Evolutionary conservation across 2,329 filamentous ascomycete genomes (phyloP).

Genomic region (Aureobasidium uvarum): DNA sequence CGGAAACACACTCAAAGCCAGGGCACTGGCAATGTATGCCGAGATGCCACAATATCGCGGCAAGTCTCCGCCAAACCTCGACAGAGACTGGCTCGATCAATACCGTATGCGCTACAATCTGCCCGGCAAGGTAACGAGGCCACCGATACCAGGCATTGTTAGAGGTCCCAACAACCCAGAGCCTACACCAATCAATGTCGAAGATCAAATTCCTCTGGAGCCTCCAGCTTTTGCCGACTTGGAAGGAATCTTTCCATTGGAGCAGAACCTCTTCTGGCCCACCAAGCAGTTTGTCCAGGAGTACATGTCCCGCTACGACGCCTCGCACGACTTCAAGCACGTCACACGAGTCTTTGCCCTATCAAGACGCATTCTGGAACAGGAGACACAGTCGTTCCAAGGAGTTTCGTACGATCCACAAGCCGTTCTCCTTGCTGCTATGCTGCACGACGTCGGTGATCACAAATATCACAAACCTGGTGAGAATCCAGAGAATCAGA

Average conservation of each 20-base stretch:
- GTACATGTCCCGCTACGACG: slow-evolving; percentile 77
- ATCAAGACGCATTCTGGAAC: slow-evolving; percentile 61
- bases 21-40: slow-evolving; percentile 30
- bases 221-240: slow-evolving; percentile 27
- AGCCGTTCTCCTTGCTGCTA: slow-evolving; percentile 64
- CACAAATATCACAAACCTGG: slow-evolving; percentile 65
- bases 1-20: slow-evolving; percentile 32
- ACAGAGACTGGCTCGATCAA: slow-evolving; percentile 30
- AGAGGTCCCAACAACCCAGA: slow-evolving; percentile 17
- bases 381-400: slow-evolving; percentile 45
- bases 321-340: slow-evolving; percentile 84
- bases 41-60: slow-evolving; percentile 31
- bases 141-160: slow-evolving; percentile 22
- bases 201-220: slow-evolving; percentile 20
- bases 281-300: slow-evolving; percentile 61
- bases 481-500: slow-evolving; percentile 57
- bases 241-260: slow-evolving; percentile 26
- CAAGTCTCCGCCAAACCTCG: slow-evolving; percentile 29
- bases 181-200: slow-evolving; percentile 16
- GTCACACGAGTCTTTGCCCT: slow-evolving; percentile 76
- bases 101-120: slow-evolving; percentile 31
- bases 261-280: slow-evolving; percentile 34
- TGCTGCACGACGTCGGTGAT: slow-evolving; percentile 76
- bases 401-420: slow-evolving; percentile 49
- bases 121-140: slow-evolving; percentile 26